These are phyloP conservation scores for Neurospora discreta DNA, from an alignment of 495 filamentous ascomycete species.

Conservation along the genomic window DNA sequence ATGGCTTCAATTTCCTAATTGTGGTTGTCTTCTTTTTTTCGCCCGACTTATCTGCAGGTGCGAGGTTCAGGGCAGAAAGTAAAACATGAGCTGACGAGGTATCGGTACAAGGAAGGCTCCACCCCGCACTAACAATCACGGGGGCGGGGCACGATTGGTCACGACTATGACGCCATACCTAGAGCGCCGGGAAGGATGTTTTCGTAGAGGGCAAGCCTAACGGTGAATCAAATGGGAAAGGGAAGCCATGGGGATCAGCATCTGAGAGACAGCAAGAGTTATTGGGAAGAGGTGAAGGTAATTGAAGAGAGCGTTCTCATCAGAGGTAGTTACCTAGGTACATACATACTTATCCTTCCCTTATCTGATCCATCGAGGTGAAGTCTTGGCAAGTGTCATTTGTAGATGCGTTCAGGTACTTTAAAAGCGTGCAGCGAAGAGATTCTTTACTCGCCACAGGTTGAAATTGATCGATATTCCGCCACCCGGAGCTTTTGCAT, in stretches of 20 bases:
- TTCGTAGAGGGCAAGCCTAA: background rate
- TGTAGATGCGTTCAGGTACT: background rate
- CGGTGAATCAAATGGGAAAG: background rate
- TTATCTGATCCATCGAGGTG: background rate
- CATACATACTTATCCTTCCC: background rate
- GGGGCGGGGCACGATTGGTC: constrained; percentile 10
- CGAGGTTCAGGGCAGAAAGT: background rate
- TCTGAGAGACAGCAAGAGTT: background rate
- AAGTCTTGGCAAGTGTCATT: background rate
- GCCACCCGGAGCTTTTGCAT: background rate
- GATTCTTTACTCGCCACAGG: background rate
- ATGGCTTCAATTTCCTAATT: background rate
- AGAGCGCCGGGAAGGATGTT: background rate
- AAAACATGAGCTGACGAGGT: background rate
- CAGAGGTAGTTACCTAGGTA: too few relatives aligned
- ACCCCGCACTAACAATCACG: constrained; percentile 3
- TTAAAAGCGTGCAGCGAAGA: background rate
- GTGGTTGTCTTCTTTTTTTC: background rate
- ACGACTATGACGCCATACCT: constrained; percentile 15
- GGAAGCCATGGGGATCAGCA: background rate
- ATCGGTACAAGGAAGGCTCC: background rate
- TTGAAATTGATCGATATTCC: background rate
- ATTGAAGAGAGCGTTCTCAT: background rate
- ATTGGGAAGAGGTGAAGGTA: background rate
- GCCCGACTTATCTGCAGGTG: background rate